Base-by-base conservation (phyloP, 257 asterid species). In the Solanum chaucha region DNA sequence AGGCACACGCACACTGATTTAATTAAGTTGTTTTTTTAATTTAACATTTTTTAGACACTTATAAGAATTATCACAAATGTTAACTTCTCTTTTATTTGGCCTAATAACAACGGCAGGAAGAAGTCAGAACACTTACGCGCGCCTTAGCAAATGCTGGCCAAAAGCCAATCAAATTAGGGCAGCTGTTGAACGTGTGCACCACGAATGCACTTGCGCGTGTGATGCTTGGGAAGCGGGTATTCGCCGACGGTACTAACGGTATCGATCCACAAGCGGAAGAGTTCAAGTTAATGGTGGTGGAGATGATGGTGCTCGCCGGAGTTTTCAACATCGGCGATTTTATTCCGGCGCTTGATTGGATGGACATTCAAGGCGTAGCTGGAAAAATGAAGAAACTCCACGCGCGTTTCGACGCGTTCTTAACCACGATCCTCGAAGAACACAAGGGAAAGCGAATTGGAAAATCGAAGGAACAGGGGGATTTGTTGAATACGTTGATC, bases 281-380 rank as follows among this genome's bases (percentile, higher is more conserved):
- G 89, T 95, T 96, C 89, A 94, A 95, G 88, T 92, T 90, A 10
- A 95, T 94, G 98, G 98, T 95, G 88, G 94, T 91, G 87, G 99
- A 96, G 88, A 51, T 95, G 74, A 94, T 96, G 99, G 93, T 88
- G 61, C 46, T 95, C 87, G 96, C 96, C 32, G 98, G 99, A 0
- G 96, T 88, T 2, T 95, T 95, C 92, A 95, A 96, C 89, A 12
- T 96, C n/a, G 98, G 99, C 17, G 99, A 96, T 72, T 94, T 94
- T 85, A 95, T 96, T 82, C 95, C 99, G 19, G 89, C 87, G 3
- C 94, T 96, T n/a, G 96, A 95, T 59, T 41, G 89, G 67, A 81
- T 95, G 2, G 99, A 96, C 87, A 86, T 96, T 74, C 99, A 95
- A 86, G 98, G 99, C 1, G 93, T 95, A 14, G 92, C 87, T 8